phyloP scores from a whole-genome alignment of 1,284 basidiomycete genomes.

The Rhodotorula sp. region DNA sequence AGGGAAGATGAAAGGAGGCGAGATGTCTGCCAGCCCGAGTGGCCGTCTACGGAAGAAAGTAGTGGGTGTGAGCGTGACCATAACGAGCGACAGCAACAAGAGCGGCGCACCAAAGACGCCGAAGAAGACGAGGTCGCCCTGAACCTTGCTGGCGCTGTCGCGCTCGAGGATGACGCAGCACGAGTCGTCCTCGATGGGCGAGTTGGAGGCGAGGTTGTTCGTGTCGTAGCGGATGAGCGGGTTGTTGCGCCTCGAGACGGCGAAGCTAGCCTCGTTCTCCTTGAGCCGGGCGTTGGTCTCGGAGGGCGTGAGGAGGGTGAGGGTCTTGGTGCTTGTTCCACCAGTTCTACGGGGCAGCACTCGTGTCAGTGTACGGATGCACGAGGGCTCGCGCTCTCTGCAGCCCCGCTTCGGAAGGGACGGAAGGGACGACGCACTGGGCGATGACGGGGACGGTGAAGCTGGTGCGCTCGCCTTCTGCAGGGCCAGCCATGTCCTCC shows the following conservation, averaged over 20 bases:
- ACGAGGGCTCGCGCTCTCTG: not conserved
- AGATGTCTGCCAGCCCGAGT: slow-evolving; percentile 81
- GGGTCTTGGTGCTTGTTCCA: slow-evolving; percentile 37
- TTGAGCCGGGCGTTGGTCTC: slow-evolving; percentile 64
- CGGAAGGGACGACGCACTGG: slow-evolving; percentile 27
- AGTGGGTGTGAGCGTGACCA: not conserved
- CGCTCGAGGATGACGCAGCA: slow-evolving; percentile 70
- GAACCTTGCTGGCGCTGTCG: slow-evolving; percentile 36
- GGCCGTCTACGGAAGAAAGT: slow-evolving; percentile 70
- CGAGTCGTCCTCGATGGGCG: slow-evolving; percentile 85
- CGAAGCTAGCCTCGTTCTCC: slow-evolving; percentile 56
- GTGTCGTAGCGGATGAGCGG: slow-evolving; percentile 67
- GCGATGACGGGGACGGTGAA: slow-evolving; percentile 38
- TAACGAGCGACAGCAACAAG: not conserved
- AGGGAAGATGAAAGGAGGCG: slow-evolving; percentile 79
- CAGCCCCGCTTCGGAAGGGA: not conserved
- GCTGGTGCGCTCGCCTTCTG: slow-evolving; percentile 8
- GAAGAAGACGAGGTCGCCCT: slow-evolving; percentile 42
- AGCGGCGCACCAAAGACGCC: slow-evolving; percentile 21
- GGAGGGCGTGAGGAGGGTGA: slow-evolving; percentile 60
- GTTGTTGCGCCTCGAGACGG: slow-evolving; percentile 52
- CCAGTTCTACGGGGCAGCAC: slow-evolving; percentile 23
- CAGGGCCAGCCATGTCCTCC: not conserved
- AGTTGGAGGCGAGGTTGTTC: slow-evolving; percentile 77
- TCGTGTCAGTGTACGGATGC: not conserved